Evolutionary conservation across 768 basidiomycete species (phyloP).

Genomic region (Tulasnella sp.): DNA sequence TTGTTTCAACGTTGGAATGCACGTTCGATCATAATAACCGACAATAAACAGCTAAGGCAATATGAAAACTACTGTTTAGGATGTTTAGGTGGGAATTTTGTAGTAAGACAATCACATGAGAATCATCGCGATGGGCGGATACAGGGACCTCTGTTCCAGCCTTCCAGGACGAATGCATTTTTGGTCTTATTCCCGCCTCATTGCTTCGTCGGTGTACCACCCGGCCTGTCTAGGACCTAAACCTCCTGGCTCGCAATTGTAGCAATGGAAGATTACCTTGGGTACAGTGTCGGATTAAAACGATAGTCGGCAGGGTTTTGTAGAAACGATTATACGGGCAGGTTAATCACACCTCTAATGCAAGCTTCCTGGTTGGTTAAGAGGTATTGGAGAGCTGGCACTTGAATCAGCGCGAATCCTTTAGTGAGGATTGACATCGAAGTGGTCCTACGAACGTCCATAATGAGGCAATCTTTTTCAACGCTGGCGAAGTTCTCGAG

Average conservation of each 20-base stretch:
- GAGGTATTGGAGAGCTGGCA: too few relatives aligned
- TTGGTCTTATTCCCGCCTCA: neutral
- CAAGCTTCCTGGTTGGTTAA: conserved; percentile 29
- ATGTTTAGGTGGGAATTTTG: too few relatives aligned
- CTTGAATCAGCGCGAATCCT: neutral
- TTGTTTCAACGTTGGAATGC: too few relatives aligned
- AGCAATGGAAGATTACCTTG: conserved; percentile 31
- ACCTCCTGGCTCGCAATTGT: conserved; percentile 12
- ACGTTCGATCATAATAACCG: too few relatives aligned
- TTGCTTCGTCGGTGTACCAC: conserved; percentile 21
- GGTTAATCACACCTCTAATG: conserved; percentile 41
- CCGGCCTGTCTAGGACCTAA: conserved; percentile 19
- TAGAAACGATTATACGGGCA: conserved; percentile 47
- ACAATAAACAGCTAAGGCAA: too few relatives aligned
- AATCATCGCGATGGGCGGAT: conserved; percentile 9
- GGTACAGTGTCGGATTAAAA: conserved; percentile 34
- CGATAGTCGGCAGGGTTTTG: conserved; percentile 37
- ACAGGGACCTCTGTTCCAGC: conserved; percentile 12
- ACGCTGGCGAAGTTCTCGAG: neutral
- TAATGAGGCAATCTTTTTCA: conserved; percentile 36
- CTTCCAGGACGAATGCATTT: conserved; percentile 9
- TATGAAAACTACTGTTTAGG: too few relatives aligned
- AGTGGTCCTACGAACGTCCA: conserved; percentile 41
- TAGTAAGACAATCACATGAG: neutral
- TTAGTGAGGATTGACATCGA: conserved; percentile 36